A percentile compares a stretch with the other conserved stretches of the same genome.
phyloP scores from a whole-genome alignment of 495 filamentous ascomycete genomes.

The Xylaria flabelliformis region DNA sequence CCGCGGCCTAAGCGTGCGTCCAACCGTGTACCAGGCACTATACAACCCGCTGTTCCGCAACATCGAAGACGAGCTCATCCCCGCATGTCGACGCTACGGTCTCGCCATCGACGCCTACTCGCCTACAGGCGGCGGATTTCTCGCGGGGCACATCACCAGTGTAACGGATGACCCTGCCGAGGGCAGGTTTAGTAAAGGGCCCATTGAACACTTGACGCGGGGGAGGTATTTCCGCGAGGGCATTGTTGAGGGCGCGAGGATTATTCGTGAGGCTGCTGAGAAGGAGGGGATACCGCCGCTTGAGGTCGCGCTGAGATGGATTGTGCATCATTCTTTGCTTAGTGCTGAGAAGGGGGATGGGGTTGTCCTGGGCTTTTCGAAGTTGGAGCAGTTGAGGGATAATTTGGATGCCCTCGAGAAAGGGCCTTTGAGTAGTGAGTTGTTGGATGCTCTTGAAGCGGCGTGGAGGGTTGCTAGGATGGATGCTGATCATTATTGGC shows the following conservation, averaged over 20 bases:
- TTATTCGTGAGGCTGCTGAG: slow-evolving; percentile 71
- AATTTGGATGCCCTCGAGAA: slow-evolving; percentile 77
- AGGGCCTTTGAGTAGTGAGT: slow-evolving; percentile 73
- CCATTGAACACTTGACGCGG: slow-evolving; percentile 60
- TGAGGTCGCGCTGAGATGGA: slow-evolving; percentile 78
- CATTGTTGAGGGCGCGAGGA: slow-evolving; percentile 70
- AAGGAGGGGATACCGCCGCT: slow-evolving; percentile 71
- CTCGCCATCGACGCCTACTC: slow-evolving; percentile 83
- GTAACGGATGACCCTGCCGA: slow-evolving; percentile 62
- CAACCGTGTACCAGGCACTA: slow-evolving; percentile 68
- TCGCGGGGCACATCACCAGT: slow-evolving; percentile 65
- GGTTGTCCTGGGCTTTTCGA: slow-evolving; percentile 74
- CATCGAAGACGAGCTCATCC: slow-evolving; percentile 77
- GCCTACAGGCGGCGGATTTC: slow-evolving; percentile 76
- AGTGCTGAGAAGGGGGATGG: slow-evolving; percentile 74
- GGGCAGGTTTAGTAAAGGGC: slow-evolving; percentile 67
- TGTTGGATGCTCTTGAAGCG: slow-evolving; percentile 70
- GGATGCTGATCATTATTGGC: slow-evolving; percentile 72
- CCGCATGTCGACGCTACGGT: slow-evolving; percentile 75
- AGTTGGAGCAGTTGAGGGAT: slow-evolving; percentile 66
- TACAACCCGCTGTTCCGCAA: slow-evolving; percentile 70
- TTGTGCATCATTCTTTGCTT: slow-evolving; percentile 73
- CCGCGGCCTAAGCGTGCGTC: slow-evolving; percentile 66
- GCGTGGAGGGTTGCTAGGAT: slow-evolving; percentile 66
- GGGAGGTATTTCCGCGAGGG: slow-evolving; percentile 74